Percentiles rank a stretch among this genome's conserved stretches.
Evolutionary conservation across 768 basidiomycete species (phyloP).

Genomic region (Naganishia randhawae): DNA sequence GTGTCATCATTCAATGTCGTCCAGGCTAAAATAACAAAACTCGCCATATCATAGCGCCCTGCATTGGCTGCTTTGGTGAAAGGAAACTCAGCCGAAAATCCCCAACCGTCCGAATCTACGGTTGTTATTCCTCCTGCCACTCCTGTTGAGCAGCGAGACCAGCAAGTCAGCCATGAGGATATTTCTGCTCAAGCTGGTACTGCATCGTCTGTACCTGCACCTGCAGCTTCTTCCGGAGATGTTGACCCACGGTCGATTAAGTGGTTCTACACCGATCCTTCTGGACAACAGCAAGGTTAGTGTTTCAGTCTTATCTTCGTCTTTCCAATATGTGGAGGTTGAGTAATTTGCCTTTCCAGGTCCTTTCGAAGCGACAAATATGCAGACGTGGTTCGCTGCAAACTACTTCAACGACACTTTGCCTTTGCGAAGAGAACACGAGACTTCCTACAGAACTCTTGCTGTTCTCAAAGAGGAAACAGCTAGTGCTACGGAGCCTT

Average conservation of each 20-base stretch:
- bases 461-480: slow-evolving; percentile 48
- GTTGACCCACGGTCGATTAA: slow-evolving; percentile 55
- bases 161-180: slow-evolving; percentile 30
- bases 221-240: not conserved
- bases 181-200: not conserved
- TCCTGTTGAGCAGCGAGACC: slow-evolving; percentile 46
- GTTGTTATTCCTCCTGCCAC: slow-evolving; percentile 45
- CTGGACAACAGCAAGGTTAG: slow-evolving; percentile 84
- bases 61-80: slow-evolving; percentile 18
- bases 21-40: not conserved
- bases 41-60: slow-evolving; percentile 18
- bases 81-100: slow-evolving; percentile 14
- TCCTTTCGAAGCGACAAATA: slow-evolving; percentile 78
- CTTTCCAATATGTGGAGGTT: slow-evolving; percentile 10
- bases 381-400: slow-evolving; percentile 93
- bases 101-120: slow-evolving; percentile 37
- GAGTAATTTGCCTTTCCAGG: slow-evolving; percentile 54
- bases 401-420: slow-evolving; percentile 81
- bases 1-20: not conserved
- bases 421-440: slow-evolving; percentile 67
- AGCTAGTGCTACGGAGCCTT: slow-evolving; percentile 49
- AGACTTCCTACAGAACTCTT: slow-evolving; percentile 50
- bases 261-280: slow-evolving; percentile 91
- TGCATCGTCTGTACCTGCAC: slow-evolving; percentile 18
- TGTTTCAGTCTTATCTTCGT: slow-evolving; percentile 21